Percentiles rank a stretch among this genome's conserved stretches.
Evolutionary conservation across 2,329 filamentous ascomycete genomes (phyloP).

Genomic region (Berkeleyomyces rouxiae): DNA sequence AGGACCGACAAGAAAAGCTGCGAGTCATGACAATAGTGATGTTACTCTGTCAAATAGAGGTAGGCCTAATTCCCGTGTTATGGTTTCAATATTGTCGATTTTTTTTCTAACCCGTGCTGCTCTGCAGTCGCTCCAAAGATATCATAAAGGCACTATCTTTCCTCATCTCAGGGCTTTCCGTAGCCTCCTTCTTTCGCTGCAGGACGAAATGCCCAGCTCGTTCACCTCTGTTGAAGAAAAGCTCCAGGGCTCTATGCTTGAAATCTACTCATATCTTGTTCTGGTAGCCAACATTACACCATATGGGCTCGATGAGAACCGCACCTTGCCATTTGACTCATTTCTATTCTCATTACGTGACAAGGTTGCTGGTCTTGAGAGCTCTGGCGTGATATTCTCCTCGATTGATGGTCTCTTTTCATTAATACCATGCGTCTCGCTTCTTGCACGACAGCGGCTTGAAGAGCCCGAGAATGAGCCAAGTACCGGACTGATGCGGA

Average conservation of each 20-base stretch:
- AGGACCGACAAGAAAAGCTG: constrained; percentile 10
- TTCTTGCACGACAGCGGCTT: constrained; percentile 9
- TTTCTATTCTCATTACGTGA: constrained; percentile 11
- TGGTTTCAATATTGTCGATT: not conserved
- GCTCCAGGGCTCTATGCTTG: constrained; percentile 12
- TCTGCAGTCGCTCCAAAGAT: constrained; percentile 10
- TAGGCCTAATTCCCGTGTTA: not conserved
- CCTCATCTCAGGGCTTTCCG: constrained; percentile 12
- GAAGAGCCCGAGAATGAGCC: constrained; percentile 9
- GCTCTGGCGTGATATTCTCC: constrained; percentile 11
- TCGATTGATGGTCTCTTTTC: constrained; percentile 13
- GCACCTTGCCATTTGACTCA: constrained; percentile 11
- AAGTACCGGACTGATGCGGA: not conserved
- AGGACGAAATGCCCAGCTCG: constrained; percentile 13
- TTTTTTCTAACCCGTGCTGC: not conserved
- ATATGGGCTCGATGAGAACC: constrained; percentile 12
- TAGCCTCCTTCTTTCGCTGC: constrained; percentile 9
- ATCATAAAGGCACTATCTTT: constrained; percentile 11
- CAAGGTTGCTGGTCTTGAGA: constrained; percentile 8
- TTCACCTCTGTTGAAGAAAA: constrained; percentile 12
- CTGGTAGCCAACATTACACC: constrained; percentile 13
- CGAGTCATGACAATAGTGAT: constrained; percentile 12
- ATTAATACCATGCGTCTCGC: constrained; percentile 5
- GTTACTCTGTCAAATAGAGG: constrained; percentile 13
- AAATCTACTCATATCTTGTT: constrained; percentile 13